Conservation (phyloP, 2,329 filamentous ascomycete genomes). For the Pseudogymnoascus sp. region DNA sequence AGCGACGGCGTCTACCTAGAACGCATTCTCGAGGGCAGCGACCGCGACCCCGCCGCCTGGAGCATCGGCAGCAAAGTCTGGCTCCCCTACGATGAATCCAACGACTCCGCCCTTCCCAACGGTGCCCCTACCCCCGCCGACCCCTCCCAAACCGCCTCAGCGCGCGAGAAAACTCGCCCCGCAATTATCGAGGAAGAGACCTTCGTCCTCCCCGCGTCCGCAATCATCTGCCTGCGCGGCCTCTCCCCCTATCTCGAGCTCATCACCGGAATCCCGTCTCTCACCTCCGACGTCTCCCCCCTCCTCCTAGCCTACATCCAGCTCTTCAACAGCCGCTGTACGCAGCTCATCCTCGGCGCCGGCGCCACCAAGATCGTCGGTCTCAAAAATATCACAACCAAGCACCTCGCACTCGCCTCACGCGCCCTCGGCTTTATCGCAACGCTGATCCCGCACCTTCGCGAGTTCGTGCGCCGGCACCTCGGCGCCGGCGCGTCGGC, state of each 20-base stretch:
- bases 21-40: conserved; percentile 60
- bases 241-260: conserved; percentile 78
- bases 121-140: conserved; percentile 24
- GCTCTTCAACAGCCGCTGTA: conserved; percentile 90
- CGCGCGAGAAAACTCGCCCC: conserved; percentile 56
- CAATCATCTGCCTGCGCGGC: conserved; percentile 69
- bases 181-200: conserved; percentile 77
- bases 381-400: conserved; percentile 91
- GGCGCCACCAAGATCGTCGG: conserved; percentile 84
- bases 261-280: conserved; percentile 75
- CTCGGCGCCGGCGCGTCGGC: conserved; percentile 40
- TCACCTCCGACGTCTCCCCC: conserved; percentile 73
- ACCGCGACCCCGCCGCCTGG: conserved; percentile 61
- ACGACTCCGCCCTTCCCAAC: conserved; percentile 28
- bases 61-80: conserved; percentile 50
- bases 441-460: conserved; percentile 76
- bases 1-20: conserved; percentile 50
- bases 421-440: conserved; percentile 85
- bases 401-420: conserved; percentile 84
- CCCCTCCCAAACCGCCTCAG: conserved; percentile 17
- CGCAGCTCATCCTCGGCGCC: conserved; percentile 91
- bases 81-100: conserved; percentile 33
- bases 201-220: conserved; percentile 79
- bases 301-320: conserved; percentile 80
- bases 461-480: conserved; percentile 83